phyloP scores from a whole-genome alignment of 129 eudicot genomes.

The Flaveria linearis region DNA sequence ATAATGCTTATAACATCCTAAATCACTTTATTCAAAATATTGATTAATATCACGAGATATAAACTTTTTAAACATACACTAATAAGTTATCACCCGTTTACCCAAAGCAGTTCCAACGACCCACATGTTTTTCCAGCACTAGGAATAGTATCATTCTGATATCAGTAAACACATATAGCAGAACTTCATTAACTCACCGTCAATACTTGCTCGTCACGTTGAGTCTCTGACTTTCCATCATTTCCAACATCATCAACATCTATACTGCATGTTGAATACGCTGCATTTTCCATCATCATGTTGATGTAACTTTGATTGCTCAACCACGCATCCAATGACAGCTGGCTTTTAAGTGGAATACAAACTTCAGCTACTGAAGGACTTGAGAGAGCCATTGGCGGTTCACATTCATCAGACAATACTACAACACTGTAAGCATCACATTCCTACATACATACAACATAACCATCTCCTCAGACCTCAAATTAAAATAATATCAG shows the following conservation, averaged over 20 bases:
- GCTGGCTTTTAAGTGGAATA: constrained; percentile 42
- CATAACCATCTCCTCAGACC: neutral
- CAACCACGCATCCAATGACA: constrained; percentile 47
- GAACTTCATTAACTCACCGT: constrained; percentile 45
- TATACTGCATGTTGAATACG: constrained; percentile 47
- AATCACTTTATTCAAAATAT: neutral
- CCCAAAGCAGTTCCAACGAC: neutral
- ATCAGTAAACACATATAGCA: too few relatives aligned
- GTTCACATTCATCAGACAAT: constrained; percentile 47
- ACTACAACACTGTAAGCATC: constrained; percentile 50
- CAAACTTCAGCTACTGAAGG: constrained; percentile 36
- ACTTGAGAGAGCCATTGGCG: constrained; percentile 33
- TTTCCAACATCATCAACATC: constrained; percentile 61
- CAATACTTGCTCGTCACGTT: constrained; percentile 46
- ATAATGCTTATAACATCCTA: neutral
- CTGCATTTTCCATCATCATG: constrained; percentile 45
- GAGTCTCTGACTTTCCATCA: constrained; percentile 54
- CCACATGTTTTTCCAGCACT: neutral
- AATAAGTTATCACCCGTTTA: neutral
- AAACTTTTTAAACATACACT: neutral
- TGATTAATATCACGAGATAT: neutral
- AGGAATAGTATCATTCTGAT: neutral
- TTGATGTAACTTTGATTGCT: constrained; percentile 48
- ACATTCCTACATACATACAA: constrained; percentile 51
- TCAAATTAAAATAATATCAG: constrained; percentile 11